These are phyloP conservation scores for Yarrowia keelungensis DNA, from an alignment of 805 yeast species.

Conservation along the genomic window DNA sequence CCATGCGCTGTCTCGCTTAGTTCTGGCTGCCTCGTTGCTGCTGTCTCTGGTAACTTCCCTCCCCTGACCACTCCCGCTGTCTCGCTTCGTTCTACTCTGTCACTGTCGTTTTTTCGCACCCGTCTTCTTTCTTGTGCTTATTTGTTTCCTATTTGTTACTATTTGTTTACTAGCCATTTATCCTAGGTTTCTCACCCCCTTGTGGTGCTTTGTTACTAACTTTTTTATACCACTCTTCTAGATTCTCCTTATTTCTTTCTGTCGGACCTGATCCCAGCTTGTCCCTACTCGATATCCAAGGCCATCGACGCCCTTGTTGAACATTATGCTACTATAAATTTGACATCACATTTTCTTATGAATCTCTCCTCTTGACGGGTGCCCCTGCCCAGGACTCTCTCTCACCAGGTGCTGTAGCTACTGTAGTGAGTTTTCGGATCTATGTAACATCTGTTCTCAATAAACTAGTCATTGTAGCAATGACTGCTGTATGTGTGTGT, in stretches of 20 bases:
- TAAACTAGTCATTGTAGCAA: too few relatives aligned
- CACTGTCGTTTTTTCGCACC: slow-evolving; percentile 12
- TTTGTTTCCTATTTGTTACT: slow-evolving; percentile 15
- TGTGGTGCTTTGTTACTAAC: slow-evolving; percentile 27
- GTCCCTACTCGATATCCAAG: slow-evolving; percentile 28
- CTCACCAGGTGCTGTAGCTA: slow-evolving; percentile 3
- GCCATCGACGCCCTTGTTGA: slow-evolving; percentile 13
- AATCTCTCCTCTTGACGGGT: not conserved
- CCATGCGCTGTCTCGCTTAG: slow-evolving; percentile 23
- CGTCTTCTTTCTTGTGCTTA: slow-evolving; percentile 6
- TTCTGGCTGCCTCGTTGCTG: not conserved
- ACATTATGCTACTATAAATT: not conserved
- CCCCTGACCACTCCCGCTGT: slow-evolving; percentile 7
- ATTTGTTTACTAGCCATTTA: slow-evolving; percentile 7
- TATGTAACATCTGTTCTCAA: not conserved
- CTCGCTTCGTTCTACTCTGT: slow-evolving; percentile 7
- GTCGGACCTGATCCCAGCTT: not conserved
- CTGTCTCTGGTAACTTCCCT: too few relatives aligned
- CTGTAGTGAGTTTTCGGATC: slow-evolving; percentile 8
- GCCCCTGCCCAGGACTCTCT: not conserved
- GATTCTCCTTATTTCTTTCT: slow-evolving; percentile 4
- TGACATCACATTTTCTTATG: not conserved
- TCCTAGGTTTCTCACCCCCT: slow-evolving; percentile 25
- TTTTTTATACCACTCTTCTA: not conserved
- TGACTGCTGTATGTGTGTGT: too few relatives aligned